Base-by-base conservation (phyloP, 2,329 filamentous ascomycete species). In the Neopestalotiopsis rosae region DNA sequence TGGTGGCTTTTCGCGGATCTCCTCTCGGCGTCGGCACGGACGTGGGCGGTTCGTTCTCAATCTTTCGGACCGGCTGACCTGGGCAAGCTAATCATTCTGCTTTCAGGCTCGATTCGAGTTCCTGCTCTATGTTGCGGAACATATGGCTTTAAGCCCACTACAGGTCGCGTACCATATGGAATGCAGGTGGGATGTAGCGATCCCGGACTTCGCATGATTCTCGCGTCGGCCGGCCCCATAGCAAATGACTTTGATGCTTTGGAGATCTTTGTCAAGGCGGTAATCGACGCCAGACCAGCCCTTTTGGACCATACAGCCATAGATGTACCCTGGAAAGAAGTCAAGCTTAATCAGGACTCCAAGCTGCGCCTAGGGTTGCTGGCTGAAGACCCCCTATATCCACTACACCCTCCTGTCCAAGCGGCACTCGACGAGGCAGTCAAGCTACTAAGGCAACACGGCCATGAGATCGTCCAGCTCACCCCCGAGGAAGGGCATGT, bases 61-160 rank as follows among this genome's bases (percentile, higher is more conserved):
- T 28, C 24, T 28, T 28, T 28, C 24, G 24, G 24, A 3, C 24
- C 24, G 24, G 24, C 24, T 28, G 24, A 28, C 24, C 3, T 28
- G 24, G 24, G 24, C 24, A 4, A 28, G 24, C n/a, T 5, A 7
- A 65, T 40, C 66, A 34, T 14, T 17, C 56, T 67, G 17, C 65
- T 20, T 28, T 2, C 52, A 72, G 71, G 71, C 10, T 72, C 71
- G n/a, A 69, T 72, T 38, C 70, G 71, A 7, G 72, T 72, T 40
- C 71, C 71, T 1, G 52, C 71, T 5, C 28, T 72, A 12, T 72
- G 70, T 66, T 72, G 71, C n/a, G 70, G 71, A 10, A 24, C 71
- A 2, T 72, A 72, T 17, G 71, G 71, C 0, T 72, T 72, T 61
- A 69, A 69, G 7, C 71, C 71, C 4, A 69, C 70, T 0, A 61